Conservation (phyloP, 139 green algal species). For the Tetraselmis striata region DNA sequence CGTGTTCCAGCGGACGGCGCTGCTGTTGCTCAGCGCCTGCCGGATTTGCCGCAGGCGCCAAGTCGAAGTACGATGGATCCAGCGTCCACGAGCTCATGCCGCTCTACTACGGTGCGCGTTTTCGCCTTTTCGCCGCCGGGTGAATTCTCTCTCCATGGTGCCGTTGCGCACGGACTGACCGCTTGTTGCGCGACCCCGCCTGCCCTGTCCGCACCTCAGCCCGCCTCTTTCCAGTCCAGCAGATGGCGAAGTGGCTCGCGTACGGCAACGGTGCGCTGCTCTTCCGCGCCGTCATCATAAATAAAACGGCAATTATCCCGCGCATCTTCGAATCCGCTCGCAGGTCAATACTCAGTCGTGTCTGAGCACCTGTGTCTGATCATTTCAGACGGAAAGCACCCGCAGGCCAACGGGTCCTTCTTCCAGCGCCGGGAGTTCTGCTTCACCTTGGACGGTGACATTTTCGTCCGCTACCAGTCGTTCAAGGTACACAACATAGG, state of each 20-base stretch:
- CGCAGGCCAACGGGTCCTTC: conserved; percentile 60
- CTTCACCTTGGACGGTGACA: conserved; percentile 95
- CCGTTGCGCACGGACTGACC: not conserved
- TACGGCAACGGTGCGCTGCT: conserved; percentile 79
- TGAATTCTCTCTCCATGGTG: not conserved
- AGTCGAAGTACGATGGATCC: conserved; percentile 5
- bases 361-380: too few species aligned
- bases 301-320: too few species aligned
- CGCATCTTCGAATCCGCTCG: too few species aligned
- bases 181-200: too few species aligned
- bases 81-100: conserved; percentile 50
- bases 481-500: conserved; percentile 76
- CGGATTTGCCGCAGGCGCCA: not conserved
- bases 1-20: too few species aligned
- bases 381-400: conserved; percentile 64
- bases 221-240: conserved; percentile 63
- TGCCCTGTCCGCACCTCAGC: conserved; percentile 30
- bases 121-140: not conserved
- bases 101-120: conserved; percentile 47
- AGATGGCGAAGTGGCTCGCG: conserved; percentile 81
- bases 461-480: conserved; percentile 97
- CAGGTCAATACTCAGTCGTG: too few species aligned
- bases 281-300: conserved; percentile 1
- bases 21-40: too few species aligned
- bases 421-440: conserved; percentile 88